These are phyloP conservation scores for Candida schatavii DNA, from an alignment of 805 yeast genomes.

Conservation along the genomic window DNA sequence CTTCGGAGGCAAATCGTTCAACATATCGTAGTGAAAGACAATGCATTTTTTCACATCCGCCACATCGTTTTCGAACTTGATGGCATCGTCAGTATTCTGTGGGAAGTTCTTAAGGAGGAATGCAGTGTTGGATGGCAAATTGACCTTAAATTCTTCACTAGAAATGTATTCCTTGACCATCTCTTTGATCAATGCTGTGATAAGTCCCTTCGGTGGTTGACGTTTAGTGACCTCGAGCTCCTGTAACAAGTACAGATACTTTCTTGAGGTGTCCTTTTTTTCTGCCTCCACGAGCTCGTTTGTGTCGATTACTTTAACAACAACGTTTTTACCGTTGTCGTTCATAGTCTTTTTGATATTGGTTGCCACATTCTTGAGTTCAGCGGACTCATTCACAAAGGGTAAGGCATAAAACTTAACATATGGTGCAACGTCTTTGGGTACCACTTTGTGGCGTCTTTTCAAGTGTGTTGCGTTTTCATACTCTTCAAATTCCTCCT, in stretches of 20 bases:
- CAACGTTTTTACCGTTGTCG: constrained; percentile 11
- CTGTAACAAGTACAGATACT: constrained; percentile 52
- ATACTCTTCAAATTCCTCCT: constrained; percentile 47
- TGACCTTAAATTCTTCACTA: constrained; percentile 11
- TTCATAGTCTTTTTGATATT: constrained; percentile 1
- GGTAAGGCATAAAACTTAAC: constrained; percentile 43
- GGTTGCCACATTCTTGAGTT: constrained; percentile 17
- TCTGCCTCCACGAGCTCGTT: constrained; percentile 45
- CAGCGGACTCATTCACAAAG: constrained; percentile 18
- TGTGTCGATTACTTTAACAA: constrained; percentile 50
- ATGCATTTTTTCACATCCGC: constrained; percentile 45
- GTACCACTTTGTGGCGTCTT: constrained; percentile 45
- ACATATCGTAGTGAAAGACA: constrained; percentile 29
- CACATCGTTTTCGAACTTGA: constrained; percentile 70
- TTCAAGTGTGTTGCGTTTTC: constrained; percentile 50
- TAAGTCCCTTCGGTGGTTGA: constrained; percentile 42
- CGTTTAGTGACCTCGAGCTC: constrained; percentile 31
- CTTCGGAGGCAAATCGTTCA: constrained; percentile 16
- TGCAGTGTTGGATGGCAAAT: constrained; percentile 33
- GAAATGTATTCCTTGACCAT: constrained; percentile 37
- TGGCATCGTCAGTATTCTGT: constrained; percentile 59
- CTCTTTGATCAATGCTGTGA: constrained; percentile 48
- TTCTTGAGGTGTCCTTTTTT: constrained; percentile 39
- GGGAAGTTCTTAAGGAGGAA: constrained; percentile 61
- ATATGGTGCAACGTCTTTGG: constrained; percentile 33